Evolutionary conservation across 768 basidiomycete species (phyloP).

Genomic region (Hydnum rufescens): DNA sequence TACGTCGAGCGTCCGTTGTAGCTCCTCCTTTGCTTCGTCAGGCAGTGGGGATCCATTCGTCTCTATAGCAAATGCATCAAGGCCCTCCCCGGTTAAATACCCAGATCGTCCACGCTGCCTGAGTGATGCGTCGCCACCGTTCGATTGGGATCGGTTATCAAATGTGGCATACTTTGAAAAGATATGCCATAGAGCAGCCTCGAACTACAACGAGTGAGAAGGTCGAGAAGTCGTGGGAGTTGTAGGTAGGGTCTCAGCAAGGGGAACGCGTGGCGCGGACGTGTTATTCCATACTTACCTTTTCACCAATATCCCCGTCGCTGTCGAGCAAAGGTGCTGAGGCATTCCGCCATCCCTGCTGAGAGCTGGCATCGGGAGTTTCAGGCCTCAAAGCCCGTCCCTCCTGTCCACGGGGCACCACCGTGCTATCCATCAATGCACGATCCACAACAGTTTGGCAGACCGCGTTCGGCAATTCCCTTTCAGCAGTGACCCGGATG

Average conservation of each 20-base stretch:
- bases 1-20: slow-evolving; percentile 55
- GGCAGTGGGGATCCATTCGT: slow-evolving; percentile 72
- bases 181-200: slow-evolving; percentile 50
- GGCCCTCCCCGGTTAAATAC: slow-evolving; percentile 30
- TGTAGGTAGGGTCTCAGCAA: background rate
- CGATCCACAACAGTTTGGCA: too few relatives aligned
- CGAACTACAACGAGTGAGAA: slow-evolving; percentile 26
- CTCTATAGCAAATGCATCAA: slow-evolving; percentile 59
- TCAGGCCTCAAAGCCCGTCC: too few relatives aligned
- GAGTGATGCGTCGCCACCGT: slow-evolving; percentile 4
- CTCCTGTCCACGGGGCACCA: too few relatives aligned
- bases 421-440: too few relatives aligned
- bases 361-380: too few relatives aligned
- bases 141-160: background rate
- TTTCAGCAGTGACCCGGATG: too few relatives aligned
- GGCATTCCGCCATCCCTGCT: background rate
- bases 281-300: background rate
- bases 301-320: background rate
- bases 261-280: too few relatives aligned
- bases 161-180: slow-evolving; percentile 62
- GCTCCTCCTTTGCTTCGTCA: slow-evolving; percentile 57
- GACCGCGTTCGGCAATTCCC: too few relatives aligned
- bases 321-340: background rate
- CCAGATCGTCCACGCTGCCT: slow-evolving; percentile 4
- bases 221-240: background rate